Percentiles rank a stretch among this genome's conserved stretches.
phyloP scores from a whole-genome alignment of 768 basidiomycete genomes.

The Xerocomus potaroensis region DNA sequence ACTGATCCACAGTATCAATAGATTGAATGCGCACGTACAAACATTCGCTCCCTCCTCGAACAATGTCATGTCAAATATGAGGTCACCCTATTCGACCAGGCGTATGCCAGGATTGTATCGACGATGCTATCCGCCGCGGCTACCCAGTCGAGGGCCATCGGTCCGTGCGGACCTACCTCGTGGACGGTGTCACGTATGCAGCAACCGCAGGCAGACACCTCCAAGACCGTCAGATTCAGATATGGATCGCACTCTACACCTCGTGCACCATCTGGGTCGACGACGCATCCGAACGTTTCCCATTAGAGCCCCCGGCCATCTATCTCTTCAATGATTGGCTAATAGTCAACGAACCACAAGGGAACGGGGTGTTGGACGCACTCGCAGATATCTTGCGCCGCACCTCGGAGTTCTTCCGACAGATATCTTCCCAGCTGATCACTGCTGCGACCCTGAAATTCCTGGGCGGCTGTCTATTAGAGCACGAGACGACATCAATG shows the following conservation, averaged over 20 bases:
- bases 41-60: slow-evolving; percentile 14
- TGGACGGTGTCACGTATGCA: slow-evolving; percentile 27
- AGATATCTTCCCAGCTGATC: slow-evolving; percentile 33
- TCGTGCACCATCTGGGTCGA: slow-evolving; percentile 36
- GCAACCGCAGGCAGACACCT: slow-evolving; percentile 30
- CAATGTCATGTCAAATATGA: slow-evolving; percentile 15
- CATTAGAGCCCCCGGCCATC: slow-evolving; percentile 17
- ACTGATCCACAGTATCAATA: slow-evolving; percentile 1
- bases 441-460: slow-evolving; percentile 34
- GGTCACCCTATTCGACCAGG: slow-evolving; percentile 10
- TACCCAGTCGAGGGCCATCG: slow-evolving; percentile 22
- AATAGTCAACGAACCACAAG: slow-evolving; percentile 25
- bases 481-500: slow-evolving; percentile 29
- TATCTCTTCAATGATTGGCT: slow-evolving; percentile 35
- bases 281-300: slow-evolving; percentile 29
- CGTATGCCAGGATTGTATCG: slow-evolving; percentile 20
- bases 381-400: slow-evolving; percentile 32
- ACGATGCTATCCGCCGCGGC: slow-evolving; percentile 20
- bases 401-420: slow-evolving; percentile 24
- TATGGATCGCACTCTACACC: slow-evolving; percentile 38
- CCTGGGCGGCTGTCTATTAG: slow-evolving; percentile 32
- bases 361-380: slow-evolving; percentile 28
- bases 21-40: slow-evolving; percentile 10
- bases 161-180: slow-evolving; percentile 29
- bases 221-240: slow-evolving; percentile 9